A percentile compares a stretch with the other conserved stretches of the same genome.
phyloP scores from a whole-genome alignment of 208 protist genomes.

The Hexamita inflata region DNA sequence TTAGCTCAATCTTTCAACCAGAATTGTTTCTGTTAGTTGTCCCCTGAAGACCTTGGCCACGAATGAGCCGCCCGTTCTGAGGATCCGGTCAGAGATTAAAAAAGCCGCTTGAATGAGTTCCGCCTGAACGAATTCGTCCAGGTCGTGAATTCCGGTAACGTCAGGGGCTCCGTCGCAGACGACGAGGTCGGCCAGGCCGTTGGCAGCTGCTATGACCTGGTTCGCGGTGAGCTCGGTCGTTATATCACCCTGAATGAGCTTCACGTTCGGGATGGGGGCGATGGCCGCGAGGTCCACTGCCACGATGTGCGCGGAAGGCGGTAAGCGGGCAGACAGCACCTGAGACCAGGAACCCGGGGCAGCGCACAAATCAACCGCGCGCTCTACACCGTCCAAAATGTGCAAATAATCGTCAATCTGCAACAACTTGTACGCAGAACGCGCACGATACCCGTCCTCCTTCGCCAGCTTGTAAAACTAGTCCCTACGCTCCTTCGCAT shows the following conservation, averaged over 20 bases:
- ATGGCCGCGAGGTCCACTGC: conserved; percentile 78
- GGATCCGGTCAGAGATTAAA: no score
- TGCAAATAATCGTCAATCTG: conserved; percentile 91
- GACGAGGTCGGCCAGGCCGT: conserved; percentile 30
- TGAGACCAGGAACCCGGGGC: conserved; percentile 74
- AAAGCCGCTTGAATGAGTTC: conserved; percentile 36
- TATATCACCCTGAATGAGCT: conserved; percentile 45
- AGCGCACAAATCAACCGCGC: conserved; percentile 92
- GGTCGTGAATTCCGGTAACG: conserved; percentile 44
- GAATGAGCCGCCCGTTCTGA: conserved; percentile 71
- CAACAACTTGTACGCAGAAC: conserved; percentile 96
- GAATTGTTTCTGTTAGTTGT: background rate
- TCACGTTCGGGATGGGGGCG: conserved; percentile 78
- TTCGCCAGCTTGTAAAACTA: conserved; percentile 98
- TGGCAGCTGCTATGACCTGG: background rate
- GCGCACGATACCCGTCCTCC: conserved; percentile 80
- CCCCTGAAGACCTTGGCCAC: conserved; percentile 44
- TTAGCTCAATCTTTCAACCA: background rate
- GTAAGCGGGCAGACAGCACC: conserved; percentile 50
- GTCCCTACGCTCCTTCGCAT: conserved; percentile 81
- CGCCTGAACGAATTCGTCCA: conserved; percentile 40
- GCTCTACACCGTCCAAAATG: conserved; percentile 70
- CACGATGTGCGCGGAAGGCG: conserved; percentile 56
- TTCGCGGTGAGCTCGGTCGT: conserved; percentile 26
- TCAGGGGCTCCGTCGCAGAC: conserved; percentile 41